These are phyloP conservation scores for Metschnikowia lochheadii DNA, from an alignment of 805 yeast species.

Conservation along the genomic window DNA sequence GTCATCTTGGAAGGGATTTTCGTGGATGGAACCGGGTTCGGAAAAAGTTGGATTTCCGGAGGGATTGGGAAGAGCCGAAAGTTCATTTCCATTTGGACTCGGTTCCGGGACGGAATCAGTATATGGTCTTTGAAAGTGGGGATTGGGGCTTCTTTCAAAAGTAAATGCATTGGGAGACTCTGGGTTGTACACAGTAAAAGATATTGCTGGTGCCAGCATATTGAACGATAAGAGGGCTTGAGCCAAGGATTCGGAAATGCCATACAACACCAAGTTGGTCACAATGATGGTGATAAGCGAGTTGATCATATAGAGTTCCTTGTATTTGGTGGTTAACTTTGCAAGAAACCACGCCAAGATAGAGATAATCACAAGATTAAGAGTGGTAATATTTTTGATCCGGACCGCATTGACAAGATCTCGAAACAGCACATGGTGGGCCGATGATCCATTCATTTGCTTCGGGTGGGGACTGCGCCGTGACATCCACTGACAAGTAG, in stretches of 20 bases:
- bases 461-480: not conserved
- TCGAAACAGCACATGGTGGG: not conserved
- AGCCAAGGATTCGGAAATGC: slow-evolving; percentile 88
- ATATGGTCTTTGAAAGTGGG: not conserved
- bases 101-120: not conserved
- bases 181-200: slow-evolving; percentile 1
- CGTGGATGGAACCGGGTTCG: not conserved
- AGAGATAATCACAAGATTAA: slow-evolving; percentile 51
- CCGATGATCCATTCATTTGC: not conserved
- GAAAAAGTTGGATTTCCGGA: too few species aligned
- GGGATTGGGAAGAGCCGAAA: not conserved
- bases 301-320: slow-evolving; percentile 54
- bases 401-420: slow-evolving; percentile 31
- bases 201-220: slow-evolving; percentile 5
- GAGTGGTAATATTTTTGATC: slow-evolving; percentile 48
- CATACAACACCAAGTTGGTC: slow-evolving; percentile 77
- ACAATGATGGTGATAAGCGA: slow-evolving; percentile 75
- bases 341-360: slow-evolving; percentile 47
- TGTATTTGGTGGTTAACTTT: slow-evolving; percentile 55
- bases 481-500: not conserved
- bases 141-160: not conserved
- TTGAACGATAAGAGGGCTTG: slow-evolving; percentile 53
- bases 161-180: not conserved
- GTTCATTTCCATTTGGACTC: not conserved
- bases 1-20: not conserved